Percentiles rank a stretch among this genome's conserved stretches.
Evolutionary conservation across 345 rosid species (phyloP).

Genomic region (Garcia nutans): DNA sequence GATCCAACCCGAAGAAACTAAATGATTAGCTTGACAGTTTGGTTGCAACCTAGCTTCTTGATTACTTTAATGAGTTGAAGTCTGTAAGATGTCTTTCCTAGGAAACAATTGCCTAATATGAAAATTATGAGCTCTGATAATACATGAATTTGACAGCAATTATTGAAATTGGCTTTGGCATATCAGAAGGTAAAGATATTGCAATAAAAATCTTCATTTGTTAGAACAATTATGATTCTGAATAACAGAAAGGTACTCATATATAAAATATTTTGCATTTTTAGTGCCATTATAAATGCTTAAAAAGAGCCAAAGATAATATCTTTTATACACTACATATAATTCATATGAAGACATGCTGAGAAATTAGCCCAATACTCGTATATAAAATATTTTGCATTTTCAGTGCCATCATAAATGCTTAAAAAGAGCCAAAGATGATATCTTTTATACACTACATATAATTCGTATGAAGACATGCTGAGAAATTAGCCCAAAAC

Average conservation of each 20-base stretch:
- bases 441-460: background rate
- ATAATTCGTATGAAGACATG: background rate
- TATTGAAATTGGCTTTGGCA: background rate
- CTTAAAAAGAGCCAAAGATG: background rate
- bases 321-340: background rate
- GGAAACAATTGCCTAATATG: background rate
- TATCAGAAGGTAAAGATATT: background rate
- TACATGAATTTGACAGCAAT: background rate
- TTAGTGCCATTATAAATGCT: background rate
- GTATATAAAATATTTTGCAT: background rate
- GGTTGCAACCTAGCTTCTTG: background rate
- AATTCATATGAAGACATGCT: background rate
- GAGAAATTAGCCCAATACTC: background rate
- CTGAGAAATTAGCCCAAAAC: background rate
- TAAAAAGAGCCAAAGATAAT: background rate
- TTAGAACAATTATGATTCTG: background rate
- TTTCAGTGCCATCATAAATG: background rate
- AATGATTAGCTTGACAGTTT: background rate
- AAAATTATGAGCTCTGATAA: background rate
- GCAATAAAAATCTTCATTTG: background rate
- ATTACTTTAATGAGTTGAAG: background rate
- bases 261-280: background rate
- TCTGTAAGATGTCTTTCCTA: background rate
- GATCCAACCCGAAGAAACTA: too few relatives aligned
- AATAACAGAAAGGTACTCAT: background rate